Percentiles rank a stretch among this genome's conserved stretches.
Evolutionary conservation across 2,329 filamentous ascomycete genomes (phyloP).

Genomic region (Endoconidiophora laricicola): DNA sequence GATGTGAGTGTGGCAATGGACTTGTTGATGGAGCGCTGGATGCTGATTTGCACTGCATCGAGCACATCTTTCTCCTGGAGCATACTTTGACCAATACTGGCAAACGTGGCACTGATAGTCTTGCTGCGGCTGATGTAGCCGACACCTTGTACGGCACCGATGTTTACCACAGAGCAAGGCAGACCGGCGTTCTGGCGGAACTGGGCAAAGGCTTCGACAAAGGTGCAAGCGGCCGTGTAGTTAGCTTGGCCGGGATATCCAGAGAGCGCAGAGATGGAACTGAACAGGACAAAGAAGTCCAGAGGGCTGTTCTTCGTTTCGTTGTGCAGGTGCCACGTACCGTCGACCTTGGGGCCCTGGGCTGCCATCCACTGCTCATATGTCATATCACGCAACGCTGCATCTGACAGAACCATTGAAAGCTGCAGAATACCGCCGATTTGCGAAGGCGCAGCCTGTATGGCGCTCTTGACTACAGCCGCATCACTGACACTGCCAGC

Average conservation of each 20-base stretch:
- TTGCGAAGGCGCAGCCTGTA: slow-evolving; percentile 12
- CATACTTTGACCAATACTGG: too few species aligned
- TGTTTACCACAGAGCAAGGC: too few species aligned
- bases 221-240: slow-evolving; percentile 23
- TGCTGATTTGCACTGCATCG: too few species aligned
- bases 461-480: slow-evolving; percentile 9
- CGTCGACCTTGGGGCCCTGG: slow-evolving; percentile 22
- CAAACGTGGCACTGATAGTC: not conserved
- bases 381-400: slow-evolving; percentile 18
- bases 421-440: slow-evolving; percentile 18
- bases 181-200: slow-evolving; percentile 11
- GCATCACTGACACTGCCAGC: slow-evolving; percentile 14
- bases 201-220: slow-evolving; percentile 18
- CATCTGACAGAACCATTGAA: slow-evolving; percentile 22
- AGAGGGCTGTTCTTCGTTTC: slow-evolving; percentile 12
- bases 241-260: slow-evolving; percentile 24
- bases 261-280: slow-evolving; percentile 21
- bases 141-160: too few species aligned
- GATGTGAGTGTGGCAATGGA: too few species aligned
- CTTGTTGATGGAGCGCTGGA: too few species aligned
- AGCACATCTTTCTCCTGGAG: too few species aligned
- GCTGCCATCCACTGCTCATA: slow-evolving; percentile 16
- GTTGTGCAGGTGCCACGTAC: slow-evolving; percentile 18
- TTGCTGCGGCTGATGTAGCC: not conserved
- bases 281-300: slow-evolving; percentile 25